These are phyloP conservation scores for Pontederia crassipes DNA, from an alignment of 176 grass and related monocot species.

Conservation along the genomic window DNA sequence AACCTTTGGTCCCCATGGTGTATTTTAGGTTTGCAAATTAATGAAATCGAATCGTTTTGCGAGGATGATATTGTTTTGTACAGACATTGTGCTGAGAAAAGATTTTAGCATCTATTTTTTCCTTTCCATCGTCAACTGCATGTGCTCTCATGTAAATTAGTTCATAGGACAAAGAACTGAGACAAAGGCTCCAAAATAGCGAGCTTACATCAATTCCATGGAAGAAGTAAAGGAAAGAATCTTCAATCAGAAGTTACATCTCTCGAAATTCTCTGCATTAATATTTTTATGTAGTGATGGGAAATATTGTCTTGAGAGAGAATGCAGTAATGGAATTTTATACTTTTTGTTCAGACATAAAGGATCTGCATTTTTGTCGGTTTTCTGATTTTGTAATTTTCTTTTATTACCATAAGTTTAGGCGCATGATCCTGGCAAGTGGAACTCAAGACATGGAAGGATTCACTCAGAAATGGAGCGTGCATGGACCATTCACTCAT, in stretches of 20 bases:
- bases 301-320: too few relatives aligned
- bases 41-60: conserved; percentile 93
- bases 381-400: neutral
- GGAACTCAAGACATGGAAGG: conserved; percentile 24
- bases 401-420: neutral
- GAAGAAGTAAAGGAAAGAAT: conserved; percentile 70
- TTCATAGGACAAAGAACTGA: conserved; percentile 84
- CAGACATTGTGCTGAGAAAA: conserved; percentile 57
- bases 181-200: conserved; percentile 58
- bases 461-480: conserved; percentile 20
- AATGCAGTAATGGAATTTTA: too few relatives aligned
- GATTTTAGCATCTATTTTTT: conserved; percentile 29
- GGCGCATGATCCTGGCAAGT: conserved; percentile 25
- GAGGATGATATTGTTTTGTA: conserved; percentile 96
- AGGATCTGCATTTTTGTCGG: neutral
- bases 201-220: conserved; percentile 81
- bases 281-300: too few relatives aligned
- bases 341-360: too few relatives aligned
- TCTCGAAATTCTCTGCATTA: conserved; percentile 21
- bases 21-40: conserved; percentile 73
- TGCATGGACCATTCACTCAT: conserved; percentile 13
- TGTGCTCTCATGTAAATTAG: conserved; percentile 1
- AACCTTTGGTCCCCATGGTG: too few relatives aligned
- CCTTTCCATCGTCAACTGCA: too few relatives aligned
- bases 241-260: conserved; percentile 71